Percentiles rank a stretch among this genome's conserved stretches.
These are phyloP conservation scores for Chlorella ohadii DNA, from an alignment of 139 green algal genomes.

Conservation along the genomic window DNA sequence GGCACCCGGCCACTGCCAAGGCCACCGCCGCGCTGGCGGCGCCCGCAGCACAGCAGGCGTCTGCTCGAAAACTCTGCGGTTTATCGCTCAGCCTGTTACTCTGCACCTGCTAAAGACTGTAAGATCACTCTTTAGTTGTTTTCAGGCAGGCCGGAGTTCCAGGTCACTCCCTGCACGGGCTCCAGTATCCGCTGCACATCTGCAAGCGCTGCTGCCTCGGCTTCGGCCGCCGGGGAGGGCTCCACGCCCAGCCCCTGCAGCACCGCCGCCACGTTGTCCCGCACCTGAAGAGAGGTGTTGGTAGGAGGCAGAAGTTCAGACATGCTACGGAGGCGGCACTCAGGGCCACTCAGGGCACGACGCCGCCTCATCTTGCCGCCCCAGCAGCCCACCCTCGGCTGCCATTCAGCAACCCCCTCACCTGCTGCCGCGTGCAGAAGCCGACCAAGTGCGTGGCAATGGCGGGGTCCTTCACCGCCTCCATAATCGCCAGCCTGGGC, in stretches of 20 bases:
- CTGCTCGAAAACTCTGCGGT: no score
- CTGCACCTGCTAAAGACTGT: background rate
- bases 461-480: conserved; percentile 57
- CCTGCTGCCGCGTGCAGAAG: conserved; percentile 69
- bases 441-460: conserved; percentile 86
- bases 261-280: conserved; percentile 65
- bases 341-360: no score
- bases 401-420: conserved; percentile 1
- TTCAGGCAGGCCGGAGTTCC: conserved; percentile 77
- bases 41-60: background rate
- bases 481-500: conserved; percentile 70
- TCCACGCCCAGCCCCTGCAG: conserved; percentile 59
- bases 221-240: conserved; percentile 13
- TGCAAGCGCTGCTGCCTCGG: conserved; percentile 43
- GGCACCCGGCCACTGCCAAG: no score
- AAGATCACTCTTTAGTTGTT: conserved; percentile 66
- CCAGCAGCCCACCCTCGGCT: background rate
- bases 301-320: no score
- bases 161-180: conserved; percentile 72
- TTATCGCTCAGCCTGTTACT: no score
- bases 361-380: no score
- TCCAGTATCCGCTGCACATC: conserved; percentile 70
- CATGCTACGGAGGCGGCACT: background rate
- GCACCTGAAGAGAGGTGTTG: conserved; percentile 53
- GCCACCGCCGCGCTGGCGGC: no score